phyloP scores from a whole-genome alignment of 202 grass and related monocot genomes.

The Eragrostis tef region DNA sequence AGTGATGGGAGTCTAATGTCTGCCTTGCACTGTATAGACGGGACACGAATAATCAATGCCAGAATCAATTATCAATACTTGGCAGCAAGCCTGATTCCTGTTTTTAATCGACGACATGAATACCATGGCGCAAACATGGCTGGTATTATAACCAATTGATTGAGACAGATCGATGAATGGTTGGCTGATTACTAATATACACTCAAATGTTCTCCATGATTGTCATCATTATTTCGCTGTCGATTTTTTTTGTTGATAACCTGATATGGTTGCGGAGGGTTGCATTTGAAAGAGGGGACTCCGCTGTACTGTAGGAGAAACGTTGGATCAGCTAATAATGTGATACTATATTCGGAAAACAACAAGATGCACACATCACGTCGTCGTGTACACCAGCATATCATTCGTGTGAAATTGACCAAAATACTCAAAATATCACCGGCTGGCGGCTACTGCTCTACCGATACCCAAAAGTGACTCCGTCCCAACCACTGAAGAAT shows the following conservation, averaged over 20 bases:
- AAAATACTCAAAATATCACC: background rate
- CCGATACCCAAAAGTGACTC: background rate
- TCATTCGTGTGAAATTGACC: background rate
- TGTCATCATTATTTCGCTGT: no score
- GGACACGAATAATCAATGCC: background rate
- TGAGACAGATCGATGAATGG: no score
- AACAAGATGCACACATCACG: background rate
- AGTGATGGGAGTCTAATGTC: background rate
- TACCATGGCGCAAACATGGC: background rate
- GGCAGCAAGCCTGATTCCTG: background rate
- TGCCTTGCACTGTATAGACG: background rate
- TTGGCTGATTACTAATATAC: no score
- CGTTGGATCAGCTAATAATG: background rate
- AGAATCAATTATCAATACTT: background rate
- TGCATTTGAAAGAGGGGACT: no score
- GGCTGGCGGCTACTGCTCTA: background rate
- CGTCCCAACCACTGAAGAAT: background rate
- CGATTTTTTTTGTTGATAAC: no score
- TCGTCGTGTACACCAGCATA: background rate
- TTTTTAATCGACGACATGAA: background rate
- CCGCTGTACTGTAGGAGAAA: no score
- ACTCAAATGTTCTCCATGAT: no score
- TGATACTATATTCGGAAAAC: background rate
- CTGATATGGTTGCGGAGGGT: no score
- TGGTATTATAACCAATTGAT: no score